These are phyloP conservation scores for Annulohypoxylon moriforme DNA, from an alignment of 495 filamentous ascomycete genomes.

Conservation along the genomic window DNA sequence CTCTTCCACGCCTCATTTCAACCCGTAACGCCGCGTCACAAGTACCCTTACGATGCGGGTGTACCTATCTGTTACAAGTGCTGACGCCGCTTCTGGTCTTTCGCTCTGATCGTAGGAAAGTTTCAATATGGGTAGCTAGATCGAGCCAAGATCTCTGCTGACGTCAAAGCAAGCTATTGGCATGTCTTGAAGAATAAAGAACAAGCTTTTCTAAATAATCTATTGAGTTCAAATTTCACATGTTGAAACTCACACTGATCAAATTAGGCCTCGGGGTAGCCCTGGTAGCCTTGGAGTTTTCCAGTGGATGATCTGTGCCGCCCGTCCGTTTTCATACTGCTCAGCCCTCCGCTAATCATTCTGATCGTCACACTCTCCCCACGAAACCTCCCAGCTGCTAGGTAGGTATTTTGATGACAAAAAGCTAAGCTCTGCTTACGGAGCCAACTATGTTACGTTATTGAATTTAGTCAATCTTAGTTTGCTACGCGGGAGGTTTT, in stretches of 20 bases:
- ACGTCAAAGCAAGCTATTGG: constrained; percentile 18
- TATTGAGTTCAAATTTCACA: background rate
- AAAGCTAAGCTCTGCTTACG: constrained; percentile 24
- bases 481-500: background rate
- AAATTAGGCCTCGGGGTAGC: background rate
- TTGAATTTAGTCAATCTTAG: constrained; percentile 22
- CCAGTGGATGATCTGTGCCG: background rate
- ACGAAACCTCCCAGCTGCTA: constrained; percentile 1
- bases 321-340: background rate
- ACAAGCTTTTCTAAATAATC: background rate
- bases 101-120: background rate
- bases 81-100: background rate
- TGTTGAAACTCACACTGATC: background rate
- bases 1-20: background rate
- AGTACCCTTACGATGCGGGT: background rate
- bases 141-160: background rate
- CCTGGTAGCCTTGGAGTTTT: background rate
- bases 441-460: constrained; percentile 17
- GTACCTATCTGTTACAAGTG: background rate
- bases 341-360: constrained; percentile 10
- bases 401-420: constrained; percentile 12
- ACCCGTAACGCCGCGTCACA: constrained; percentile 12
- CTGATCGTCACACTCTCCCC: constrained; percentile 12
- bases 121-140: constrained; percentile 11
- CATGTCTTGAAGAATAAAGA: background rate